Conservation (phyloP, 345 rosid genomes). For the Dipteronia dyeriana region DNA sequence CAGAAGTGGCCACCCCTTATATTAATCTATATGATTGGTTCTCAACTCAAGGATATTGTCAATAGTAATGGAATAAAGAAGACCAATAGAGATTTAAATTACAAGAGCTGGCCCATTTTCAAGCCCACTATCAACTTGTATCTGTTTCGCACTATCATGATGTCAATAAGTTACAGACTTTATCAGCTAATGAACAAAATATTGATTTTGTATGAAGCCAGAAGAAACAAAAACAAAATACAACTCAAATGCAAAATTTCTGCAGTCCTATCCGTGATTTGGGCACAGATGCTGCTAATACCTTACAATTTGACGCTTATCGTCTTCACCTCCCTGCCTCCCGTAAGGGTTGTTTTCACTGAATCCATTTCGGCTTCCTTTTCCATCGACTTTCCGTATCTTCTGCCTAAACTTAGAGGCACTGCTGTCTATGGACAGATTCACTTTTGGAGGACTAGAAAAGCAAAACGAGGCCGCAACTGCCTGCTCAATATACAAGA, state of each 20-base stretch:
- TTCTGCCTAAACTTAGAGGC: slow-evolving; percentile 87
- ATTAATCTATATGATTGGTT: no score
- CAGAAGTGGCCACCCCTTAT: no score
- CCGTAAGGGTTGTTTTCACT: slow-evolving; percentile 83
- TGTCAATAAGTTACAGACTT: slow-evolving; percentile 8
- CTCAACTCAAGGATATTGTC: no score
- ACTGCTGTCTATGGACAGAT: slow-evolving; percentile 78
- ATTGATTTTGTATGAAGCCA: not conserved
- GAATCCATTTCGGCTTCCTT: slow-evolving; percentile 57
- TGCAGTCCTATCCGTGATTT: slow-evolving; percentile 8
- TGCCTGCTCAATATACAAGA: slow-evolving; percentile 52
- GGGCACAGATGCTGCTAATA: slow-evolving; percentile 38
- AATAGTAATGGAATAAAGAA: no score
- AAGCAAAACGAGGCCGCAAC: slow-evolving; percentile 92
- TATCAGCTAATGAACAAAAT: not conserved
- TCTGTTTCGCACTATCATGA: not conserved
- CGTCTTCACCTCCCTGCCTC: slow-evolving; percentile 42
- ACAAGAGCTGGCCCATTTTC: slow-evolving; percentile 4
- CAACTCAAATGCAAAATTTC: slow-evolving; percentile 22
- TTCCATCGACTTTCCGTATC: slow-evolving; percentile 45
- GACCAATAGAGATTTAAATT: not conserved
- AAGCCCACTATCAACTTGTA: not conserved
- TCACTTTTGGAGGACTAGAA: slow-evolving; percentile 86
- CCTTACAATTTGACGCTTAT: slow-evolving; percentile 56
- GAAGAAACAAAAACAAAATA: not conserved